A percentile compares a stretch with the other conserved stretches of the same genome.
Evolutionary conservation across 257 asterid genomes (phyloP).

Genomic region (Mitragyna speciosa): DNA sequence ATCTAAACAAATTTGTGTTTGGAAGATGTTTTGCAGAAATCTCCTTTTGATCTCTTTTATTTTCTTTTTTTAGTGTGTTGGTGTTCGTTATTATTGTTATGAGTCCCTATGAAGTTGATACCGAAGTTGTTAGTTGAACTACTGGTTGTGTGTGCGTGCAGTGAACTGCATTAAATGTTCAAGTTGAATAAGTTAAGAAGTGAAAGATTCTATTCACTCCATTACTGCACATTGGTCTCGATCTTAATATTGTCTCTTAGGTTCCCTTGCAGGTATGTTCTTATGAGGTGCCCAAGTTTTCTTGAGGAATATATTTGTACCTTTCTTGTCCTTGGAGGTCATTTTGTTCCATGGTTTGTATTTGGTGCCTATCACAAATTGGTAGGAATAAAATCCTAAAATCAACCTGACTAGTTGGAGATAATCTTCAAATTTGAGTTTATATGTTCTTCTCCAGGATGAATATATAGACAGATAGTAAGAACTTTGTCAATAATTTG

Average conservation of each 20-base stretch:
- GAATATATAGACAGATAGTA: not conserved
- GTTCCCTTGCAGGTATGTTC: too few relatives aligned
- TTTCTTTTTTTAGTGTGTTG: not conserved
- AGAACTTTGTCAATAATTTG: not conserved
- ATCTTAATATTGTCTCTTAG: not conserved
- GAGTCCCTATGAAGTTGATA: not conserved
- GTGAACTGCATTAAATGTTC: not conserved
- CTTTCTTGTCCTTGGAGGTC: not conserved
- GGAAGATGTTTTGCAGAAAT: not conserved
- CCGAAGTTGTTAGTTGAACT: not conserved
- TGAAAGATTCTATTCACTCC: not conserved
- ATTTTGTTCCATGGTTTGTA: not conserved
- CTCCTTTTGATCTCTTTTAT: not conserved
- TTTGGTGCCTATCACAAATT: not conserved
- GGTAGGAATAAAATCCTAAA: too few relatives aligned
- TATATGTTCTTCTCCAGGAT: not conserved
- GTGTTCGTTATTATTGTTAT: not conserved
- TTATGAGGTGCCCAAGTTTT: too few relatives aligned
- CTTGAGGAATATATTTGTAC: too few relatives aligned
- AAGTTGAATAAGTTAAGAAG: not conserved
- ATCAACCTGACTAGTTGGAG: too few relatives aligned
- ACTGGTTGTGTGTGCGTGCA: too few relatives aligned
- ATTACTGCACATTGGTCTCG: not conserved
- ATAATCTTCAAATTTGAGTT: not conserved
- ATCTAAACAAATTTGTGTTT: not conserved